A percentile compares a stretch with the other conserved stretches of the same genome.
These are phyloP conservation scores for Triadica sebifera DNA, from an alignment of 345 rosid genomes.

Conservation along the genomic window DNA sequence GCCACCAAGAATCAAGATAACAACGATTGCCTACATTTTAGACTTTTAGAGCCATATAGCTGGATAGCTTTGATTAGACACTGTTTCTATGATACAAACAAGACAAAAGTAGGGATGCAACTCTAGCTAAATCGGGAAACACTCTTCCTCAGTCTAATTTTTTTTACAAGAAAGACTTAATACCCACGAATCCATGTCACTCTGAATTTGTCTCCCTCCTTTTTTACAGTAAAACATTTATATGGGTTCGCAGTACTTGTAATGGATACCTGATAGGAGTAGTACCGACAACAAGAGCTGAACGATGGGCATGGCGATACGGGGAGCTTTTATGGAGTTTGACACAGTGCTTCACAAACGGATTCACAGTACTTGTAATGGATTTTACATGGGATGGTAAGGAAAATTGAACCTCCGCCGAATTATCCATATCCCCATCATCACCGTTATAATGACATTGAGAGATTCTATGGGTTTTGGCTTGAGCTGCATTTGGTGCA, in stretches of 20 bases:
- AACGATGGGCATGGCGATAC: constrained; percentile 74
- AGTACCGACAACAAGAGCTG: constrained; percentile 75
- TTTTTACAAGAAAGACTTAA: not conserved
- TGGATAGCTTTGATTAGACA: not conserved
- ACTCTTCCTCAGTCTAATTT: not conserved
- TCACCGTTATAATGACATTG: constrained; percentile 11
- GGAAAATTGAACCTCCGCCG: constrained; percentile 16
- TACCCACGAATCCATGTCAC: not conserved
- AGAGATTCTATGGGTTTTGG: constrained; percentile 17
- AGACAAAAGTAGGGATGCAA: not conserved
- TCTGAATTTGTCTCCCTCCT: not conserved
- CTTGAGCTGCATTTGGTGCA: not conserved
- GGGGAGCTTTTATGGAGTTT: constrained; percentile 78
- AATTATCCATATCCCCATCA: constrained; percentile 12
- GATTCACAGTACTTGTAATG: constrained; percentile 71
- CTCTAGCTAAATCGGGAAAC: not conserved
- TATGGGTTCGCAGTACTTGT: too few relatives aligned
- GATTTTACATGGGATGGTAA: constrained; percentile 49
- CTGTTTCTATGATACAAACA: not conserved
- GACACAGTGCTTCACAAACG: constrained; percentile 84
- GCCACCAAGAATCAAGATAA: not conserved
- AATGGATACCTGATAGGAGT: constrained; percentile 87
- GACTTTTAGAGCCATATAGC: not conserved
- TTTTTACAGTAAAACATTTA: not conserved
- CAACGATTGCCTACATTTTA: not conserved